phyloP scores from a whole-genome alignment of 2,329 filamentous ascomycete species.

The Cercospora canescens region DNA sequence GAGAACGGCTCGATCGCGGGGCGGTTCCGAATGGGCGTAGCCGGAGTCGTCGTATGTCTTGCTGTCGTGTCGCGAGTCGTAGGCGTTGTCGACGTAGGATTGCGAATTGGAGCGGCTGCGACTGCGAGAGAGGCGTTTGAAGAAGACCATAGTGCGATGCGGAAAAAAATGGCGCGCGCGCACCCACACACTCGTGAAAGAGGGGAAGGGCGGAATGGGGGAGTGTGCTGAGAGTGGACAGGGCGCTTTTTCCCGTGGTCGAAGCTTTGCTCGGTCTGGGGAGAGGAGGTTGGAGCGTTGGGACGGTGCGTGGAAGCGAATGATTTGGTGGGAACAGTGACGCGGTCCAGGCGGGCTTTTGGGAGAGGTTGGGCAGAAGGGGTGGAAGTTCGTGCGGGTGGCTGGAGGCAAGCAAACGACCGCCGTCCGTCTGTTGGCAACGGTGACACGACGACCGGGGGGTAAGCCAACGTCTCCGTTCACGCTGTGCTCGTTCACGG shows the following conservation, averaged over 20 bases:
- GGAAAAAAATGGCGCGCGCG: not conserved
- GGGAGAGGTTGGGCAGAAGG: not conserved
- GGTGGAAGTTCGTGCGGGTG: not conserved
- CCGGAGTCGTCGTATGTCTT: constrained; percentile 49
- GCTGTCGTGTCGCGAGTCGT: constrained; percentile 42
- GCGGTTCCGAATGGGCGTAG: constrained; percentile 27
- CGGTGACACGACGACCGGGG: not conserved
- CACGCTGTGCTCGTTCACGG: not conserved
- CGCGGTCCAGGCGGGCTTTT: not conserved
- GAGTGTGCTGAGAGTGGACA: not conserved
- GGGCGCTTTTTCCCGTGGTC: not conserved
- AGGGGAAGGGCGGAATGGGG: not conserved
- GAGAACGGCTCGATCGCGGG: constrained; percentile 19
- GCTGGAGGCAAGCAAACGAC: not conserved
- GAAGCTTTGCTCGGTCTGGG: not conserved
- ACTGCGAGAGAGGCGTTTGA: constrained; percentile 49
- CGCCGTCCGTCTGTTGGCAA: not conserved
- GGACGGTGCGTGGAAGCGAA: not conserved
- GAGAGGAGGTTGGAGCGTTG: not conserved
- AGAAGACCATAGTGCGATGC: constrained; percentile 41
- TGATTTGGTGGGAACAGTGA: not conserved
- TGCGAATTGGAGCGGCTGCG: constrained; percentile 46
- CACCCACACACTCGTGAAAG: not conserved
- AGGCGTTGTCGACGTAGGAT: constrained; percentile 49
- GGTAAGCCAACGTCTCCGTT: not conserved